These are phyloP conservation scores for Aurinia saxatilis DNA, from an alignment of 345 rosid genomes.

Conservation along the genomic window DNA sequence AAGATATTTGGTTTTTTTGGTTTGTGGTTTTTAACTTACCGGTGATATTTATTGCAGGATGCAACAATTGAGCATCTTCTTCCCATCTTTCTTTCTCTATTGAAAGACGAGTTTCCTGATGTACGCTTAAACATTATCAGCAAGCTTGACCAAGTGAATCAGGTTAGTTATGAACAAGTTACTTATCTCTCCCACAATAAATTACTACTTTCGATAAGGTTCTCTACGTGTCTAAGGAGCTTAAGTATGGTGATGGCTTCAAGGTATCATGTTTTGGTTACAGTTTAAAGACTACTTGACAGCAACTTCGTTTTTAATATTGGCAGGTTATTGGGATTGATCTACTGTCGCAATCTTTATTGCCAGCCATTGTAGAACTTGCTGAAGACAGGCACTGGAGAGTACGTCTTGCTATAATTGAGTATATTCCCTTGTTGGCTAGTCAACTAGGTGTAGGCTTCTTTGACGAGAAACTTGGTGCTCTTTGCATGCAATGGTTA, in stretches of 20 bases:
- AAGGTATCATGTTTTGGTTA: background rate
- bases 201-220: background rate
- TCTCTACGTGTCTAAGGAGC: background rate
- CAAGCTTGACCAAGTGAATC: constrained; percentile 98
- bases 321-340: constrained; percentile 92
- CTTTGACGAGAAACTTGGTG: constrained; percentile 78
- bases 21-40: background rate
- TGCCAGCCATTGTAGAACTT: constrained; percentile 97
- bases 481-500: constrained; percentile 87
- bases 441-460: constrained; percentile 84
- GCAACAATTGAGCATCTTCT: constrained; percentile 94
- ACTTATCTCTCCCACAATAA: background rate
- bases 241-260: no score
- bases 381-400: constrained; percentile 99
- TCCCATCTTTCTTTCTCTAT: constrained; percentile 91
- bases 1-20: background rate
- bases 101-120: constrained; percentile 96
- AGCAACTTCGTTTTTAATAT: background rate
- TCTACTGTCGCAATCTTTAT: constrained; percentile 79
- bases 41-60: constrained; percentile 43
- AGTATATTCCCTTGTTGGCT: constrained; percentile 88
- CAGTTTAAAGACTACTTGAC: background rate
- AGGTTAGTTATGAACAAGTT: constrained; percentile 44
- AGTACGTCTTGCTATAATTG: constrained; percentile 91
- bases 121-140: constrained; percentile 93